These are phyloP conservation scores for Gliomastix tumulicola DNA, from an alignment of 2,329 filamentous ascomycete species.

Conservation along the genomic window DNA sequence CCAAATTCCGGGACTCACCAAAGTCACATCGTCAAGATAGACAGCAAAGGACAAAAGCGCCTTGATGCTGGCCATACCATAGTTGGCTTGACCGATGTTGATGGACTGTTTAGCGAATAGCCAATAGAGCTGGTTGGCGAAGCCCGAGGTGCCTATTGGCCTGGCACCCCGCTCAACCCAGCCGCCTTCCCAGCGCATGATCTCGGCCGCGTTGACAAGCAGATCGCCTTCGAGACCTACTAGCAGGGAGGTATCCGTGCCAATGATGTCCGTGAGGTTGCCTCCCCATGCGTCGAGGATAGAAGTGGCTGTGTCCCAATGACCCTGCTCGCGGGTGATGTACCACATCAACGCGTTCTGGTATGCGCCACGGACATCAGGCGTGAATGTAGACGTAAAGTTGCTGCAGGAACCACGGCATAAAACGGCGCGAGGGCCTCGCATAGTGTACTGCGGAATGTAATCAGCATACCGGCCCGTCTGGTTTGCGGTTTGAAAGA, in stretches of 20 bases:
- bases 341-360: constrained; percentile 35
- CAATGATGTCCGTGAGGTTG: constrained; percentile 22
- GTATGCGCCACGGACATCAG: constrained; percentile 27
- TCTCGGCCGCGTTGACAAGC: constrained; percentile 33
- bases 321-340: constrained; percentile 24
- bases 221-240: constrained; percentile 29
- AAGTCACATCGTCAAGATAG: constrained; percentile 28
- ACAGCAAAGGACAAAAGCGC: constrained; percentile 28
- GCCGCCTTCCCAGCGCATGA: constrained; percentile 33
- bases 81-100: constrained; percentile 32
- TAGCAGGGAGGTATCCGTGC: constrained; percentile 24
- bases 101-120: constrained; percentile 27
- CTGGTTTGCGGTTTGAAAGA: constrained; percentile 1
- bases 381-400: constrained; percentile 22
- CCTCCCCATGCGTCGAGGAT: constrained; percentile 29
- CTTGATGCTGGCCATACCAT: constrained; percentile 31
- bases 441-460: constrained; percentile 15
- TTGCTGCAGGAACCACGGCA: constrained; percentile 24
- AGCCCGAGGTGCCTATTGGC: constrained; percentile 25
- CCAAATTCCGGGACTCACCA: too few species aligned
- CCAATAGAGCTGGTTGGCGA: constrained; percentile 31
- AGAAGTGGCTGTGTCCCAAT: constrained; percentile 22
- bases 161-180: constrained; percentile 26
- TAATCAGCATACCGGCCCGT: neutral
- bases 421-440: constrained; percentile 18